Conservation (phyloP, 1,139 yeast species). For the Candida gigantensis region DNA sequence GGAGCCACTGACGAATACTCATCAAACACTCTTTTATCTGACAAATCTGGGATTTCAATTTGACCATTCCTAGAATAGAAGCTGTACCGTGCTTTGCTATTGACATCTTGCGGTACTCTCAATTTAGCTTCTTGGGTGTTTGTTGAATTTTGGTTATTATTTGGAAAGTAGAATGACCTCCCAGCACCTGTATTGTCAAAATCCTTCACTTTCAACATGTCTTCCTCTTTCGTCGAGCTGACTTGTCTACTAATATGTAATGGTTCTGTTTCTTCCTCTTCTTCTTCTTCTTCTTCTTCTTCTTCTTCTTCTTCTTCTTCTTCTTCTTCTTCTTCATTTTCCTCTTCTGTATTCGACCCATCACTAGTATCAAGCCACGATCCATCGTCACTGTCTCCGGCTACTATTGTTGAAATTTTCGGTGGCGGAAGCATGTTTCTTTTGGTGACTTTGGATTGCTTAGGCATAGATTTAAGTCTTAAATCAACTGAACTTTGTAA, state of each 20-base stretch:
- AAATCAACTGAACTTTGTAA: constrained; percentile 37
- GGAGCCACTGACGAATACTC: constrained; percentile 25
- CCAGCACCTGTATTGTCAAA: constrained; percentile 36
- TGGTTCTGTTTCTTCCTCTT: constrained; percentile 11
- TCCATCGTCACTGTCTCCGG: constrained; percentile 12
- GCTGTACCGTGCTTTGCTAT: constrained; percentile 24
- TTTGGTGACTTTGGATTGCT: neutral
- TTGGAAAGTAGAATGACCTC: constrained; percentile 41
- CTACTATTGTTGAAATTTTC: constrained; percentile 10
- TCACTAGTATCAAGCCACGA: constrained; percentile 12
- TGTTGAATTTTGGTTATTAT: constrained; percentile 34
- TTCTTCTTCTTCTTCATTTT: constrained; percentile 3
- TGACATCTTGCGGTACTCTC: constrained; percentile 5
- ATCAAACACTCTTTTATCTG: constrained; percentile 22
- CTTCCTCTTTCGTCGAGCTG: too few relatives aligned
- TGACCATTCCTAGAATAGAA: constrained; percentile 35
- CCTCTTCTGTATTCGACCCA: constrained; percentile 5
- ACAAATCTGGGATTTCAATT: constrained; percentile 46
- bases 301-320: constrained; percentile 4
- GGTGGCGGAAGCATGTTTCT: neutral
- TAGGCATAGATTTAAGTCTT: constrained; percentile 10
- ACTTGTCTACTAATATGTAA: constrained; percentile 10
- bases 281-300: constrained; percentile 2
- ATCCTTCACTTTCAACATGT: too few relatives aligned
- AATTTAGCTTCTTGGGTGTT: constrained; percentile 26